Base-by-base conservation (phyloP, 2,329 filamentous ascomycete genomes). In the Aureobasidium uvarum region DNA sequence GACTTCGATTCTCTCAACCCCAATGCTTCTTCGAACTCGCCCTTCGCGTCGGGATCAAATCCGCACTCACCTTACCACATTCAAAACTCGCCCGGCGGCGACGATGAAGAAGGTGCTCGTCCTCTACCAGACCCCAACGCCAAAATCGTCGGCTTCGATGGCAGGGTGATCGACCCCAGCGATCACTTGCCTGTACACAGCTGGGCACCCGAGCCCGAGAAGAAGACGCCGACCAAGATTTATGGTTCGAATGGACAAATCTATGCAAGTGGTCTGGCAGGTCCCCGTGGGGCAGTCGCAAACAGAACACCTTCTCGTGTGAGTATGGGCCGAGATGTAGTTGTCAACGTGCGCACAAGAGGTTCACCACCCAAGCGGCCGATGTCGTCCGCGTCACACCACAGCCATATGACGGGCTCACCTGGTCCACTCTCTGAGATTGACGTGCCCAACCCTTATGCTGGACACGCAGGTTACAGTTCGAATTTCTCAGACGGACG, bases 181-280 rank as follows among this genome's bases (percentile, higher is more conserved):
- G 90, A 94, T 74, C 90, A 93, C 72, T 81, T 93, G 16, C 90
- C 90, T 0, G 85, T 91, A 73, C 86, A 90, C 64, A 86, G 86
- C 1, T 92, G 89, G 89, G 89, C 89, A 1, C 89, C 89, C 0
- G 89, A 92, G 71, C 89, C 89, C 0, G 88, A 90, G 70, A 82
- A 83, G 25, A 89, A 87, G 66, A 73, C 71, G 5, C 74, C 74
- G 1, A 71, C 68, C 36, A 76, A 75, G 66, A 72, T 72, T 8
- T 76, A 76, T 55, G 74, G 74, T 4, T 74, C 74, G 8, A 69
- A 74, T 20, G 73, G 76, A 20, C 69, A 74, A 20, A 74, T 73
- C 59, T 73, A 74, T 20, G 74, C 75, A 72, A 23, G 70, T 64
- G 28, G 69, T 48, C 36, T 64, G 36, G 31, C 66, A 45, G 59